Evolutionary conservation across 164 flowering plant genomes (phyloP).

Genomic region (Sedum album): DNA sequence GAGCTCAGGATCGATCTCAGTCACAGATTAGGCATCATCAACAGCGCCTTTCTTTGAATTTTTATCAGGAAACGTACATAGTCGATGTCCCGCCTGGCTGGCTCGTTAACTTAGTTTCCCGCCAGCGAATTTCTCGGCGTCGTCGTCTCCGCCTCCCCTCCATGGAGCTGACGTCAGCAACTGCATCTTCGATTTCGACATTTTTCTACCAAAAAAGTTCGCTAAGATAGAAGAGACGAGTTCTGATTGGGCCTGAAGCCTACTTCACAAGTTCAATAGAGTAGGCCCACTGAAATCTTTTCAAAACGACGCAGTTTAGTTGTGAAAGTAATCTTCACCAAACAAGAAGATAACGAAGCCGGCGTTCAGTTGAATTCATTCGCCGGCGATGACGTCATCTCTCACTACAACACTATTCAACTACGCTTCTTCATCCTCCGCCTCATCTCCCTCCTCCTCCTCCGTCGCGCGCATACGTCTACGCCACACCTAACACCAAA

Average conservation of each 20-base stretch:
- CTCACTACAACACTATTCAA: no score
- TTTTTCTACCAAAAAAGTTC: not conserved
- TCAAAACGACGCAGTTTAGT: no score
- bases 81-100: slow-evolving; percentile 59
- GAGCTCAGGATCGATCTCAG: slow-evolving; percentile 78
- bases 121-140: slow-evolving; percentile 46
- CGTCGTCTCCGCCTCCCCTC: slow-evolving; percentile 51
- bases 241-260: not conserved
- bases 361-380: no score
- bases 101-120: slow-evolving; percentile 67
- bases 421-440: not conserved
- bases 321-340: no score
- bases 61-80: slow-evolving; percentile 80
- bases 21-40: slow-evolving; percentile 25
- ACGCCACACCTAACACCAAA: not conserved
- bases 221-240: not conserved
- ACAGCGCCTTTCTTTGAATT: slow-evolving; percentile 14
- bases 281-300: no score
- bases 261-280: no score
- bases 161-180: slow-evolving; percentile 85
- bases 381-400: no score
- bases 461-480: not conserved
- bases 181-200: slow-evolving; percentile 63
- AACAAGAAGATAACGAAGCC: no score
- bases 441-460: not conserved